Base-by-base conservation (phyloP, 1,139 yeast genomes). In the Pichia sp. region DNA sequence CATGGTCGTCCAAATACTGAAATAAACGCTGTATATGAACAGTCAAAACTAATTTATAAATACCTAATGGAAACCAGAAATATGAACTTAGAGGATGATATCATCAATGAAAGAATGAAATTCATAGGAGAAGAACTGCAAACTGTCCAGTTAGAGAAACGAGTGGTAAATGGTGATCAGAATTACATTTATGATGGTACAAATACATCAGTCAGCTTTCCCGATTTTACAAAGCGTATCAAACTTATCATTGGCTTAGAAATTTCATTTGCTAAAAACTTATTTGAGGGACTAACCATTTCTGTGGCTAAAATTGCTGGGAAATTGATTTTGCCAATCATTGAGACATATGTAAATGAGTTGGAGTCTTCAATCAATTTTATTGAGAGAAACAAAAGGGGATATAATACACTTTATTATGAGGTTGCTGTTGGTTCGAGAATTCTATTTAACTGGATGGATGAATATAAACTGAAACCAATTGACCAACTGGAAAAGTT, bases 191-290 rank as follows among this genome's bases (percentile, higher is more conserved):
- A 60, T 42, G 57, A 53, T 23, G 62, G 61, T n/a, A 50, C 48
- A 29, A 38, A 40, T 23, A 68, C 75, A 40, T 79, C 75, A 56
- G 23, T 16, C 23, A 84, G 86, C 5, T 73, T 85, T 39, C 67
- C 67, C 34, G 62, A 65, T 38, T 84, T 79, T 37, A 49, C 58
- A 6, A 42, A 43, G 5, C 32, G 27, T 2, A 33, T 57, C 1
- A 45, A 47, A 23, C 33, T 37, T 9, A 38, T 49, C 3, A 40
- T 59, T 32, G 46, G 37, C 23, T 40, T 42, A 33, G 64, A 60
- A 43, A 45, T 52, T 8, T 34, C 41, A 11, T 46, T 55, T 8
- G 39, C 53, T 9, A 48, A 51, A 7, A 42, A 43, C 28, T 33
- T 58, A 2, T 47, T 55, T 33, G 42, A 42, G 26, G 51, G 54